Evolutionary conservation across 2,329 filamentous ascomycete genomes (phyloP), one percentile per base, ranked within the genome.

Genomic region (Ambrosiella cleistominuta): DNA sequence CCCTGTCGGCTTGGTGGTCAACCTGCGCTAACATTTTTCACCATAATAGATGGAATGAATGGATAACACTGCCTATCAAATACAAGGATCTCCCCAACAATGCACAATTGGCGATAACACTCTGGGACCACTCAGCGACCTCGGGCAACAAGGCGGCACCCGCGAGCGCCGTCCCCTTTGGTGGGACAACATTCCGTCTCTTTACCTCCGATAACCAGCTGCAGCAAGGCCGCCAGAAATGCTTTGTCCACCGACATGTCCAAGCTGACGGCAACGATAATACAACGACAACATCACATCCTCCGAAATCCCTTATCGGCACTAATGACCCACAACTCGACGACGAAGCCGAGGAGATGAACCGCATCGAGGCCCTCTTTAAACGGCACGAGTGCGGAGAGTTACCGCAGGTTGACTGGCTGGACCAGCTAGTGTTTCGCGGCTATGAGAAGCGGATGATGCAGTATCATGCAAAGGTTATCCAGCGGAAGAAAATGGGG

Each of bases 371-470:
- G 66, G 84, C 82, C 57, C 70, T 97, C 19, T 86, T 98, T 67
- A 98, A 98, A 71, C 95, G 95, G 70, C 93, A 97, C 66, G 94
- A 98, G 67, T 94, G 96, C 85, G 90, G 89, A 15, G 93, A 98
- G 68, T 91, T 98, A 35, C 83, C 88, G 0, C 81, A 89, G 13
- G 86, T 95, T 53, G 88, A 94, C 65, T 98, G 93, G 94, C 78
- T 98, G 49, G 93, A 98, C 68, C 87, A 93, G 66, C 78, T 97
- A 64, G 90, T 96, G 2, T 98, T 95, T 68, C 83, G 91, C 45
- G 85, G 85, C 56, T 83, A 95, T 61, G 91, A 95, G 71, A 93
- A 86, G 70, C 59, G 59, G 37, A 60, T 60, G 47, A 57, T 59
- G 77, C 82, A 60, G 80, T 61, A 52, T 50, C 57, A 52, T 47